Conservation (phyloP, 1,139 yeast genomes). For the Kurtzmaniella natalensis region DNA sequence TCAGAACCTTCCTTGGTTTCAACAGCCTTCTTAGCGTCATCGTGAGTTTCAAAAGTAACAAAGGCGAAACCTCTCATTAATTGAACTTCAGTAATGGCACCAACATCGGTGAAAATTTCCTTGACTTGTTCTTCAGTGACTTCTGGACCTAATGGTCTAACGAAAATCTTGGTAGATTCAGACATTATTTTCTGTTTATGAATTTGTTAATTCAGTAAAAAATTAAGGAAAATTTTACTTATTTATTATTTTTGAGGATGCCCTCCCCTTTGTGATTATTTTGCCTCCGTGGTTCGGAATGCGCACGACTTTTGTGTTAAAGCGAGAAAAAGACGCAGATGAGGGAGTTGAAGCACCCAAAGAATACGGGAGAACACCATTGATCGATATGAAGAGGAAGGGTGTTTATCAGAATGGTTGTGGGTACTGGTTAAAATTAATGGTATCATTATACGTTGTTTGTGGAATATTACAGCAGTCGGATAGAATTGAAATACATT, state of each 20-base stretch:
- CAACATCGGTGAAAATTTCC: slow-evolving; percentile 61
- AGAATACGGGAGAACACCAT: too few relatives aligned
- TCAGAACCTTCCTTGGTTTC: slow-evolving; percentile 55
- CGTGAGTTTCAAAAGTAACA: slow-evolving; percentile 63
- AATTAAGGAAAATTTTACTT: slow-evolving; percentile 4
- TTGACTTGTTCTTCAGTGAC: slow-evolving; percentile 56
- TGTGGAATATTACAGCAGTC: too few relatives aligned
- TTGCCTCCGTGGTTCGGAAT: too few relatives aligned
- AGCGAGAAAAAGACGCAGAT: too few relatives aligned
- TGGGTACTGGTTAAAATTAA: too few relatives aligned
- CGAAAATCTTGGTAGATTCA: slow-evolving; percentile 34
- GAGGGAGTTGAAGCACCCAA: too few relatives aligned
- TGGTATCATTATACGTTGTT: too few relatives aligned
- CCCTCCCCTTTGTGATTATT: slow-evolving; percentile 6
- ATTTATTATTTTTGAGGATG: slow-evolving; percentile 6
- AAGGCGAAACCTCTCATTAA: slow-evolving; percentile 75
- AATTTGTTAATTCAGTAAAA: background rate
- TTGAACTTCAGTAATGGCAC: slow-evolving; percentile 64
- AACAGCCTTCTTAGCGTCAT: slow-evolving; percentile 62
- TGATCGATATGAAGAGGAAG: too few relatives aligned
- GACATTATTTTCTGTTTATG: slow-evolving; percentile 14
- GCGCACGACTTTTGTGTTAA: too few relatives aligned
- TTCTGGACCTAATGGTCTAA: slow-evolving; percentile 31
- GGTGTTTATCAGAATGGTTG: too few relatives aligned
- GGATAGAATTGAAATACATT: too few relatives aligned